Percentiles rank a stretch among this genome's conserved stretches.
These are phyloP conservation scores for Zygosaccharomyces gambellarensis DNA, from an alignment of 805 yeast species.

Conservation along the genomic window DNA sequence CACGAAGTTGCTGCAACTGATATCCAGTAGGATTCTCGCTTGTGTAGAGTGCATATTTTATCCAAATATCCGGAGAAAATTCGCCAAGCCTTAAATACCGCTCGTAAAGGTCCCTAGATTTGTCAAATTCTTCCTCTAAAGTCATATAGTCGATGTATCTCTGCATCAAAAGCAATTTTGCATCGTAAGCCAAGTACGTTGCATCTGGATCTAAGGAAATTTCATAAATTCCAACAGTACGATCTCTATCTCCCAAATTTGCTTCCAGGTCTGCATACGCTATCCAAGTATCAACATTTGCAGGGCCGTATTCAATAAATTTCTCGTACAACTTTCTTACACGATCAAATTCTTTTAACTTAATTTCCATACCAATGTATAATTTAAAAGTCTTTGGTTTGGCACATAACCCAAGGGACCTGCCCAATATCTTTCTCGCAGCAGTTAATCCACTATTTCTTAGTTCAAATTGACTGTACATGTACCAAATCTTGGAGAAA, in stretches of 20 bases:
- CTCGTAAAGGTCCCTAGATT: conserved; percentile 50
- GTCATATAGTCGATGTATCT: conserved; percentile 54
- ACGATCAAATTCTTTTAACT: conserved; percentile 73
- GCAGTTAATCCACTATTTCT: conserved; percentile 47
- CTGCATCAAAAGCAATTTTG: conserved; percentile 30
- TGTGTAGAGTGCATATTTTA: conserved; percentile 67
- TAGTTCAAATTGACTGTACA: conserved; percentile 66
- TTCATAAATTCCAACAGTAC: conserved; percentile 61
- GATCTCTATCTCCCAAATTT: conserved; percentile 58
- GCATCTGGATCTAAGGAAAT: conserved; percentile 38
- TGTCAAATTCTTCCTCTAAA: conserved; percentile 52
- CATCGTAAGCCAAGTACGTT: conserved; percentile 15
- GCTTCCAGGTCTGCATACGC: conserved; percentile 66
- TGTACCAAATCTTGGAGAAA: conserved; percentile 70
- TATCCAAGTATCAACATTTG: conserved; percentile 43
- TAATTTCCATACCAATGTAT: conserved; percentile 65
- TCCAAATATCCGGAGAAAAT: conserved; percentile 46
- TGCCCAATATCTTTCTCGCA: conserved; percentile 69
- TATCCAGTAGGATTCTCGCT: conserved; percentile 54
- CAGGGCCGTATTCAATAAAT: conserved; percentile 37
- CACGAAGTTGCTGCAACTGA: conserved; percentile 19
- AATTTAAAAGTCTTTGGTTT: conserved; percentile 52
- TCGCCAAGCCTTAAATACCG: conserved; percentile 34
- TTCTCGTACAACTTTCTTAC: conserved; percentile 69
- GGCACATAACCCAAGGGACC: conserved; percentile 63